phyloP scores from a whole-genome alignment of 2,329 filamentous ascomycete genomes.

The Aspergillus sclerotialis region DNA sequence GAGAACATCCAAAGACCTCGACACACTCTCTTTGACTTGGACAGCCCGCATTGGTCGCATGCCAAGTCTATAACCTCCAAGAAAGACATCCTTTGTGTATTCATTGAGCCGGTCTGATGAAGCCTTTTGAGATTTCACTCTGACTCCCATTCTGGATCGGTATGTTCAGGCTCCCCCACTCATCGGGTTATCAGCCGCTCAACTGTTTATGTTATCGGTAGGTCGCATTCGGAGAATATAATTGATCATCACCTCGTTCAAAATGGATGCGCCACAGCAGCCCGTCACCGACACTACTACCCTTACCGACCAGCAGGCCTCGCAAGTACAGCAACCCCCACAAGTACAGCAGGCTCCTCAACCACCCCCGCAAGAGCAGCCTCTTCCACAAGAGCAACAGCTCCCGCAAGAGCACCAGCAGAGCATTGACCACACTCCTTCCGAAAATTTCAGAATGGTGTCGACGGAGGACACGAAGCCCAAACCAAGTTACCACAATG shows the following conservation, averaged over 20 bases:
- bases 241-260: slow-evolving; percentile 1
- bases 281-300: slow-evolving; percentile 14
- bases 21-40: slow-evolving; percentile 4
- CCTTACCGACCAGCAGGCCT: slow-evolving; percentile 13
- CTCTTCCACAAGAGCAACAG: slow-evolving; percentile 5
- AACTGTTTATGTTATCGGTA: background rate
- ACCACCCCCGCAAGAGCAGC: slow-evolving; percentile 3
- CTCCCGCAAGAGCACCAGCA: slow-evolving; percentile 8
- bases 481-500: slow-evolving; percentile 22
- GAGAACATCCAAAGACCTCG: background rate
- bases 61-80: background rate
- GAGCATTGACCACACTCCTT: slow-evolving; percentile 16
- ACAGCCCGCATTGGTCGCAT: background rate
- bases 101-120: background rate
- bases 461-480: slow-evolving; percentile 31
- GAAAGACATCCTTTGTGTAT: background rate
- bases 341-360: slow-evolving; percentile 2
- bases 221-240: background rate
- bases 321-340: slow-evolving; percentile 8
- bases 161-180: background rate
- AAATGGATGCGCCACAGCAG: slow-evolving; percentile 23
- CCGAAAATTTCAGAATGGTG: slow-evolving; percentile 22
- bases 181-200: background rate
- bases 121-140: background rate
- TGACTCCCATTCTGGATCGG: background rate